Conservation (phyloP, 179 eudicot species). For the Sideroxylon spinosum region DNA sequence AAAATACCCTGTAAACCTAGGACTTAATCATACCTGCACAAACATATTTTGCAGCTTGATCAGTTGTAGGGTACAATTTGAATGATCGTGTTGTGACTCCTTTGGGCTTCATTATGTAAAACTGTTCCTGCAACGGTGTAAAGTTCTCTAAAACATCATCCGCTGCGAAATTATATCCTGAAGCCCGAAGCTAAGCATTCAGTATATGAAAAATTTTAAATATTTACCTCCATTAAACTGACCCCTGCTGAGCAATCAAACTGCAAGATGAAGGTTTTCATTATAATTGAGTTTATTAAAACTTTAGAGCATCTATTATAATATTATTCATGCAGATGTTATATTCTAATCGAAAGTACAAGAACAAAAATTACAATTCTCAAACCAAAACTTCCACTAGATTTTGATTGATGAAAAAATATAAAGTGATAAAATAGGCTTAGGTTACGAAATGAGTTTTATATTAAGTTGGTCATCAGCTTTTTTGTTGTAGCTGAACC, state of each 20-base stretch:
- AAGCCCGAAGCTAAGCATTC: background rate
- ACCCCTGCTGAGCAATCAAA: slow-evolving; percentile 89
- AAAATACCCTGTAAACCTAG: slow-evolving; percentile 7
- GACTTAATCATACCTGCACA: slow-evolving; percentile 54
- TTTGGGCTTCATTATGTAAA: slow-evolving; percentile 82
- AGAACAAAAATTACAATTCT: background rate
- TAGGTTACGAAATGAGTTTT: background rate
- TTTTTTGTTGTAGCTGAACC: background rate
- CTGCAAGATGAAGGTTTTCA: slow-evolving; percentile 42
- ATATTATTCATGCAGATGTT: background rate
- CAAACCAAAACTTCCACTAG: background rate
- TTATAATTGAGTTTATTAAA: background rate
- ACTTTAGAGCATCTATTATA: background rate
- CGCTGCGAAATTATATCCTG: background rate
- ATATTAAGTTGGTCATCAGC: background rate
- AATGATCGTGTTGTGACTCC: slow-evolving; percentile 61
- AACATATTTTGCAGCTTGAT: slow-evolving; percentile 82
- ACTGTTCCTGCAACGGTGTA: slow-evolving; percentile 65
- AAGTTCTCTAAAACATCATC: slow-evolving; percentile 1
- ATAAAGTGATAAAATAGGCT: background rate
- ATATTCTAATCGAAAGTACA: background rate
- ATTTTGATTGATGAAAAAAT: background rate
- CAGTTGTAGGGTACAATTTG: slow-evolving; percentile 64
- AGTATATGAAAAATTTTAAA: background rate
- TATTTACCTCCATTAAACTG: slow-evolving; percentile 78